Evolutionary conservation across 129 eudicot genomes (phyloP).

Genomic region (Logfia minima): DNA sequence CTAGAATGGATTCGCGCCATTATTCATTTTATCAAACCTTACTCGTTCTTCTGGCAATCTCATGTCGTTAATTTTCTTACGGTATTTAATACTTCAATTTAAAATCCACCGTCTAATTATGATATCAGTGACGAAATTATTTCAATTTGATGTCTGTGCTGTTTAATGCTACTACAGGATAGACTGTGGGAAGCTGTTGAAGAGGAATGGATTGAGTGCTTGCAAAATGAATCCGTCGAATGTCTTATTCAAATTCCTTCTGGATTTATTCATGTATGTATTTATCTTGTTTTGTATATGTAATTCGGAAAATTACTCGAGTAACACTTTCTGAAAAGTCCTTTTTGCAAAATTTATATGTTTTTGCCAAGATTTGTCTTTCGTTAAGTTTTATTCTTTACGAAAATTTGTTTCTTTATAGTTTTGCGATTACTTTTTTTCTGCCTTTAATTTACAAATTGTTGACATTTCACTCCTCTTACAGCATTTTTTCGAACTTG

Average conservation of each 20-base stretch:
- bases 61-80: conserved; percentile 83
- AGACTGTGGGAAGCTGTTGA: conserved; percentile 87
- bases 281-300: background rate
- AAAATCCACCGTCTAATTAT: background rate
- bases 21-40: conserved; percentile 54
- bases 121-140: background rate
- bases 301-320: background rate
- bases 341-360: no score
- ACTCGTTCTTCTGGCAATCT: conserved; percentile 61
- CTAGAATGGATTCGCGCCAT: conserved; percentile 83
- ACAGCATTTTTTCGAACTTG: background rate
- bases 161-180: conserved; percentile 43
- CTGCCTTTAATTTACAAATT: background rate
- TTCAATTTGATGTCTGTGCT: background rate
- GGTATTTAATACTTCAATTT: conserved; percentile 20
- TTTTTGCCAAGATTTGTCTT: no score
- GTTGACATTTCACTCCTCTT: background rate
- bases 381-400: no score
- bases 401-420: no score
- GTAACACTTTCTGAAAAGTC: no score
- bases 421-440: no score
- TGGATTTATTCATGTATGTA: conserved; percentile 55
- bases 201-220: conserved; percentile 77
- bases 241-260: conserved; percentile 65
- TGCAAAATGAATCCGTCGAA: conserved; percentile 58